phyloP scores from a whole-genome alignment of 2,329 filamentous ascomycete genomes.

The Monosporascus sp. region DNA sequence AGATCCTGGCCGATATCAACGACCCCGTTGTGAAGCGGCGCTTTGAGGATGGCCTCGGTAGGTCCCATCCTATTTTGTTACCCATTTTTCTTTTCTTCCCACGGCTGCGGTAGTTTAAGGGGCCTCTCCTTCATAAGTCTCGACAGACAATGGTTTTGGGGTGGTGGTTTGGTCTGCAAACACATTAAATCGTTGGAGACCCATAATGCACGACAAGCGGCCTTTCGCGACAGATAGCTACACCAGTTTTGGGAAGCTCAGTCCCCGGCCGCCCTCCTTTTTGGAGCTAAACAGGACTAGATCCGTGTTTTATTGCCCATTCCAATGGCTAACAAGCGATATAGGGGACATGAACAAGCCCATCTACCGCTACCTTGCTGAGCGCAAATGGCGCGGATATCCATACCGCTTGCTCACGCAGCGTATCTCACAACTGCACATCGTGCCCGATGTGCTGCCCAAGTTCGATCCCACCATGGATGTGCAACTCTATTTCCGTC shows the following conservation, averaged over 20 bases:
- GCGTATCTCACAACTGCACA: conserved; percentile 77
- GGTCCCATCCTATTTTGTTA: conserved; percentile 19
- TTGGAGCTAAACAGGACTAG: conserved; percentile 4
- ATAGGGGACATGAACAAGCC: conserved; percentile 92
- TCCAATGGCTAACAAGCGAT: conserved; percentile 6
- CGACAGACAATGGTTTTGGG: neutral
- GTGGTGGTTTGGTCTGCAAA: conserved; percentile 1
- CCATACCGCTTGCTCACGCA: conserved; percentile 75
- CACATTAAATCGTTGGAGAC: neutral
- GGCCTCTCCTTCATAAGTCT: too few relatives aligned
- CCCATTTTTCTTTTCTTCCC: too few relatives aligned
- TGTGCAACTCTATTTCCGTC: conserved; percentile 74
- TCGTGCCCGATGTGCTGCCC: conserved; percentile 83
- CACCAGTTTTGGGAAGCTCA: conserved; percentile 12
- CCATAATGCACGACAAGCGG: conserved; percentile 5
- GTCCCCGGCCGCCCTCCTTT: conserved; percentile 14
- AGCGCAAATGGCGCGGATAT: conserved; percentile 82
- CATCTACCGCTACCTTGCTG: conserved; percentile 86
- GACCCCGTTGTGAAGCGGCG: conserved; percentile 88
- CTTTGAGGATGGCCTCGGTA: conserved; percentile 89
- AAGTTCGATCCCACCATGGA: conserved; percentile 72
- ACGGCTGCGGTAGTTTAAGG: too few relatives aligned
- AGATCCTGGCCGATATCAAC: conserved; percentile 90
- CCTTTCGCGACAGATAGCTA: conserved; percentile 9
- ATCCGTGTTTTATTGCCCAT: neutral